Conservation (phyloP, 352 stramenopile genomes). For the Phytophthora vignae region DNA sequence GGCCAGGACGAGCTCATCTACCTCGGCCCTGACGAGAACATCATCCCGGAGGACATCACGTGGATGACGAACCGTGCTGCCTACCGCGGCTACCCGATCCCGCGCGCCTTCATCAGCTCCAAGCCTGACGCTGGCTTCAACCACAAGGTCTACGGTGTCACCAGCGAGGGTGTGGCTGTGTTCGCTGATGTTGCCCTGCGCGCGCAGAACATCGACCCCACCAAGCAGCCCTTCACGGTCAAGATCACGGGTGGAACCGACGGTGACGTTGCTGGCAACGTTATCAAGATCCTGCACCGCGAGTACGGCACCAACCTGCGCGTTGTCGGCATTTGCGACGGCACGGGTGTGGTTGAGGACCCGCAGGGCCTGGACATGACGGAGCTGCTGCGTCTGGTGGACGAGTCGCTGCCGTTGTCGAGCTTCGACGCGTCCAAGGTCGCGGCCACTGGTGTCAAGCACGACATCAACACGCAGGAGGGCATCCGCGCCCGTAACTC, state of each 20-base stretch:
- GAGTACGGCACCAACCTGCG: slow-evolving; percentile 95
- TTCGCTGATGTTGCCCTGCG: slow-evolving; percentile 81
- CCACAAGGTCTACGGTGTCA: slow-evolving; percentile 90
- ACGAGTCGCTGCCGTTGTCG: slow-evolving; percentile 91
- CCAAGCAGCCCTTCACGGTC: slow-evolving; percentile 75
- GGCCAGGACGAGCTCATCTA: slow-evolving; percentile 88
- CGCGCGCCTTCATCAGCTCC: slow-evolving; percentile 86
- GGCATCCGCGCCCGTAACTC: slow-evolving; percentile 96
- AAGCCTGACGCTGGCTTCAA: slow-evolving; percentile 88
- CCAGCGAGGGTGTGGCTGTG: slow-evolving; percentile 82
- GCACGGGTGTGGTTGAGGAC: slow-evolving; percentile 95
- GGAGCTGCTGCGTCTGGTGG: slow-evolving; percentile 95
- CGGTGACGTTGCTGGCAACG: slow-evolving; percentile 97
- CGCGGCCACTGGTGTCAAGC: slow-evolving; percentile 64
- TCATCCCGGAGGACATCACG: slow-evolving; percentile 76
- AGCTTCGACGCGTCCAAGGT: slow-evolving; percentile 69
- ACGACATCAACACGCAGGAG: slow-evolving; percentile 81
- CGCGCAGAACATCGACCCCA: slow-evolving; percentile 82
- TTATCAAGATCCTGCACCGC: slow-evolving; percentile 97
- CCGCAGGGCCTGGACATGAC: slow-evolving; percentile 94
- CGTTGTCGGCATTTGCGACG: slow-evolving; percentile 94
- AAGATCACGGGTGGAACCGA: slow-evolving; percentile 96
- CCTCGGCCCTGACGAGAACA: slow-evolving; percentile 86
- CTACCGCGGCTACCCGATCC: slow-evolving; percentile 81
- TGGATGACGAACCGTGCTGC: slow-evolving; percentile 89